These are phyloP conservation scores for Chrysoporthe austroafricana DNA, from an alignment of 2,329 filamentous ascomycete species.

Conservation along the genomic window DNA sequence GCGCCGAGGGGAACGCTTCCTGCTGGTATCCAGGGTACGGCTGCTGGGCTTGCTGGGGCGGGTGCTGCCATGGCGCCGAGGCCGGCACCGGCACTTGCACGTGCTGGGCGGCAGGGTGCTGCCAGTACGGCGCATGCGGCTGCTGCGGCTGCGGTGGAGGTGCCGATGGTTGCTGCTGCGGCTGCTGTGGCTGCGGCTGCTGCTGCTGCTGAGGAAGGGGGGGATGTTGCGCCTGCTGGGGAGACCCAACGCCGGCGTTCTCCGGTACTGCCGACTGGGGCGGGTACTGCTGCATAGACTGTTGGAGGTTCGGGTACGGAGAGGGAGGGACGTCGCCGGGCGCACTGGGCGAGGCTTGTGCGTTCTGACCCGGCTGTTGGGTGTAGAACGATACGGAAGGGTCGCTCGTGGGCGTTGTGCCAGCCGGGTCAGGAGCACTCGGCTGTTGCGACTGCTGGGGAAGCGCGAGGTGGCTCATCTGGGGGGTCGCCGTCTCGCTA, in stretches of 20 bases:
- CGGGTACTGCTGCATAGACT: constrained; percentile 23
- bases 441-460: constrained; percentile 36
- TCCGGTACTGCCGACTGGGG: constrained; percentile 38
- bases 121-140: constrained; percentile 53
- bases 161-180: constrained; percentile 36
- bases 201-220: too few relatives aligned
- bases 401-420: constrained; percentile 48
- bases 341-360: constrained; percentile 43
- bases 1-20: constrained; percentile 68
- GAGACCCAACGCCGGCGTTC: constrained; percentile 38
- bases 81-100: constrained; percentile 45
- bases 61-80: constrained; percentile 45
- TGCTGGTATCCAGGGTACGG: constrained; percentile 56
- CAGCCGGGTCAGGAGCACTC: constrained; percentile 39
- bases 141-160: constrained; percentile 37
- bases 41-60: constrained; percentile 25
- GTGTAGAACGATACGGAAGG: constrained; percentile 64
- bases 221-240: background rate
- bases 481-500: constrained; percentile 38
- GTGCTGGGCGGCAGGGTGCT: constrained; percentile 47
- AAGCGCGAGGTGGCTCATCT: constrained; percentile 38
- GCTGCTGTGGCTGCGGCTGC: constrained; percentile 25
- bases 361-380: constrained; percentile 43
- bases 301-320: constrained; percentile 56
- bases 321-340: constrained; percentile 50